Base-by-base conservation (phyloP, 2,329 filamentous ascomycete species). In the Ophiobolus disseminans region DNA sequence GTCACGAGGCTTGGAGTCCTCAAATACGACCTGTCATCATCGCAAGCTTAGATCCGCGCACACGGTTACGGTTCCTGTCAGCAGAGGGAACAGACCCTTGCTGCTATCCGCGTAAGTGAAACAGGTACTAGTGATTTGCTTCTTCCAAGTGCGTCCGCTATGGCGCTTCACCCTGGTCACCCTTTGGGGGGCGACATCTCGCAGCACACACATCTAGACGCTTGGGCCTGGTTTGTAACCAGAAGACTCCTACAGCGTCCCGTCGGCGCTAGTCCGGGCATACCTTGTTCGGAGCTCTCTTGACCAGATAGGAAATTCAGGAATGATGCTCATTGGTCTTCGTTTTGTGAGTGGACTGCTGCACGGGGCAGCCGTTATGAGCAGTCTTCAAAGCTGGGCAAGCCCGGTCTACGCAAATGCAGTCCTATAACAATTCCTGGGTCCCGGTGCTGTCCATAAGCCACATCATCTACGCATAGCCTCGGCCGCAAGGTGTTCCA, bases 1-100 rank as follows among this genome's bases (percentile, higher is more conserved):
- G 48, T 53, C 48, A 50, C 41, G 50, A 50, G 51, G 53, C 61
- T 63, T 59, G 56, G 65, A 63, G 60, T 59, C 62, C 54, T 42
- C 35, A 51, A 57, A 22, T 57, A 58, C 57, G 40, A 38, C 28
- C 49, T 50, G 43, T 46, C 42, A 50, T 32, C 35, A 44, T 39
- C 34, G 39, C 20, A 55, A 55, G 50, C 49, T 45, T 44, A 50
- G 47, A 40, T 50, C 39, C 40, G 42, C 35, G 38, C 38, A 38
- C 32, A 20, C 44, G 43, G 53, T 55, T 46, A 20, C 44, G 43
- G 53, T 55, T 46, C 48, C 49, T 56, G 62, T 67, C 60, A 69
- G 62, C 65, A 54, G 65, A 63, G 63, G 65, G 55, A 48, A 56
- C 52, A 53, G 48, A 40, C 55, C 62, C 65, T 56, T 66, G 64